These are phyloP conservation scores for Solanum rostratum DNA, from an alignment of 257 asterid species.

Conservation along the genomic window DNA sequence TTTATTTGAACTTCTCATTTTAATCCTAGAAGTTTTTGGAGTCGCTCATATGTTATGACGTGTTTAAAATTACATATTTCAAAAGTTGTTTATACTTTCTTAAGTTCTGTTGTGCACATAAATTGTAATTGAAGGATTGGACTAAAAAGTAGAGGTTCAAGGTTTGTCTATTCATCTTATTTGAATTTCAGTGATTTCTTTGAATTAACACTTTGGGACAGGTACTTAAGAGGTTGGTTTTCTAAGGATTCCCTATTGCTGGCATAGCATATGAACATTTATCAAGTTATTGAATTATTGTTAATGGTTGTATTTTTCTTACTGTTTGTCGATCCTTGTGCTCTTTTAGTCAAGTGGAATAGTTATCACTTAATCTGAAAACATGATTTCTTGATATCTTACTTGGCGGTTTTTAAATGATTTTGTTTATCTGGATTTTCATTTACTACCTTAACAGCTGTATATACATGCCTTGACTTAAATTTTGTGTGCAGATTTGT, in stretches of 20 bases:
- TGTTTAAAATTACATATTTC: background rate
- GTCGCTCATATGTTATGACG: background rate
- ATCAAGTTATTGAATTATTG: background rate
- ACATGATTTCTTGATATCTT: background rate
- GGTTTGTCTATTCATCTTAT: background rate
- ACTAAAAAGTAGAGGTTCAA: background rate
- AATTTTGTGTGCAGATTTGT: conserved; percentile 9
- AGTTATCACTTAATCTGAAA: background rate
- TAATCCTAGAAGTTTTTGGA: background rate
- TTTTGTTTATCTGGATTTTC: background rate
- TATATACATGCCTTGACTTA: background rate
- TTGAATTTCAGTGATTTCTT: background rate
- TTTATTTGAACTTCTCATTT: background rate
- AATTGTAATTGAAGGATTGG: background rate
- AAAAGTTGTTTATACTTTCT: background rate
- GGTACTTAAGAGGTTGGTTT: background rate
- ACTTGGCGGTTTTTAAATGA: background rate
- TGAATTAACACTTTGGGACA: background rate
- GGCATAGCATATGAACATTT: background rate
- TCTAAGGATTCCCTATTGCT: background rate
- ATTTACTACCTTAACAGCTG: background rate
- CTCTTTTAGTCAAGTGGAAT: background rate
- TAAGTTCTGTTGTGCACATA: background rate
- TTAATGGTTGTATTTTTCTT: background rate
- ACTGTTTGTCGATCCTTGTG: background rate